These are phyloP conservation scores for Albatrellus ellisii DNA, from an alignment of 768 basidiomycete genomes.

Conservation along the genomic window DNA sequence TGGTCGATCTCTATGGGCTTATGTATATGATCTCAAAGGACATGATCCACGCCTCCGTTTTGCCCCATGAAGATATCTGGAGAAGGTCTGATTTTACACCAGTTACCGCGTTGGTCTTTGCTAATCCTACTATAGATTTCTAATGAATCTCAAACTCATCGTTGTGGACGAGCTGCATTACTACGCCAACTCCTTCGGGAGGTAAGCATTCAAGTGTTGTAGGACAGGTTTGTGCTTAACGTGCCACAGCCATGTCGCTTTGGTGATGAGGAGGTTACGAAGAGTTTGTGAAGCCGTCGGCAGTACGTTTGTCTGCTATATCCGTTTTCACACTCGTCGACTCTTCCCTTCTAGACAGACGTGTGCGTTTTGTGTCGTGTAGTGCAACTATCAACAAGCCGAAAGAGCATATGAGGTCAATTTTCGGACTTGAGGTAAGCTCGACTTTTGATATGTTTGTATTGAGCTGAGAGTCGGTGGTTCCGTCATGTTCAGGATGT, in stretches of 20 bases:
- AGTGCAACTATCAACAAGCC: slow-evolving; percentile 82
- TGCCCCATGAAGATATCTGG: slow-evolving; percentile 81
- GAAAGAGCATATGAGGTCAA: slow-evolving; percentile 54
- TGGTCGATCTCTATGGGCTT: not conserved
- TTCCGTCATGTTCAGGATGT: slow-evolving; percentile 28
- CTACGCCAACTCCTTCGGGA: slow-evolving; percentile 70
- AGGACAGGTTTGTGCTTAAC: not conserved
- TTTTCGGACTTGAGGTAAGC: slow-evolving; percentile 54
- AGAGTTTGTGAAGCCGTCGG: slow-evolving; percentile 67
- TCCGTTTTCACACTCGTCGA: not conserved
- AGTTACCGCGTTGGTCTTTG: slow-evolving; percentile 3
- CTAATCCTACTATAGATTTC: slow-evolving; percentile 34
- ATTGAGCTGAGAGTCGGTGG: too few relatives aligned
- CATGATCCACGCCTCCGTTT: slow-evolving; percentile 72
- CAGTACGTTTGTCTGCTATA: slow-evolving; percentile 31
- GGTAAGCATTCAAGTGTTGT: slow-evolving; percentile 26
- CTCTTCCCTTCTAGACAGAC: slow-evolving; percentile 32
- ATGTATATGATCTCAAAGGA: slow-evolving; percentile 33
- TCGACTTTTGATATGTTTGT: too few relatives aligned
- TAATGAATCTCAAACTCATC: slow-evolving; percentile 65
- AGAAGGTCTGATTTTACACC: slow-evolving; percentile 35
- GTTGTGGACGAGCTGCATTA: slow-evolving; percentile 85
- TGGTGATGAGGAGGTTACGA: slow-evolving; percentile 63
- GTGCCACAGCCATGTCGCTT: slow-evolving; percentile 56
- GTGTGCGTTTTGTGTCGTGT: slow-evolving; percentile 63